Base-by-base conservation (phyloP, 2,329 filamentous ascomycete genomes). In the Kalmusia sp. region DNA sequence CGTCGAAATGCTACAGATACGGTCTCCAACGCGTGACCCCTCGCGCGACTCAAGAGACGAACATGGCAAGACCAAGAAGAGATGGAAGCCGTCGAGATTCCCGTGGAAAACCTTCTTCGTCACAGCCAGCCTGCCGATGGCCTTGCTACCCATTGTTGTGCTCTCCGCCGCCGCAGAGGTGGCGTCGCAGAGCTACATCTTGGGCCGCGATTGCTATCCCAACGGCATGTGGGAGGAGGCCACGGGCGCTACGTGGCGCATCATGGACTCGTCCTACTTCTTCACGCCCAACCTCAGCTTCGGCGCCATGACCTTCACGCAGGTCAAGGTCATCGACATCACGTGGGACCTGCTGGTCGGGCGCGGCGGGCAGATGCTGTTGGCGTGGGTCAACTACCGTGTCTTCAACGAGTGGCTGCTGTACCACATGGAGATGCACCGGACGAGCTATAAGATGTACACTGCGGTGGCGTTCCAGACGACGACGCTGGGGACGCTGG, bases 331-430 rank as follows among this genome's bases (percentile, higher is more conserved):
- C 15, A 69, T 77, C 27, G 72, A 76, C 40, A 63, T 75, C 17
- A 53, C 65, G 8, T 76, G 74, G 73, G 73, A 77, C 55, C 60
- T 76, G n/a, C 35, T 69, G 2, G 47, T 76, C 19, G 73, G 72
- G 24, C 55, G 74, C 46, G 73, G 73, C 2, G 68, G 65, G 2
- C 74, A 76, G 48, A 43, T 72, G 8, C 38, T 72, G 1, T 53
- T 74, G 1, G 67, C 64, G 22, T 68, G 54, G 49, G 61, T 74
- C 2, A 72, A 72, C n/a, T 76, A 73, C 50, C 50, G 62, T 25
- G 69, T 76, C 15, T 76, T 74, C 43, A 71, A 72, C 15, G 70
- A 74, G 46, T 73, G 69, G 59, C 34, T 76, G 11, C 46, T 74
- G 2, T 69, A 68, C 19, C 65, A 70, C 24, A 71, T 76, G 55